Base-by-base conservation (phyloP, 2,329 filamentous ascomycete species). In the Alternaria postmessia region DNA sequence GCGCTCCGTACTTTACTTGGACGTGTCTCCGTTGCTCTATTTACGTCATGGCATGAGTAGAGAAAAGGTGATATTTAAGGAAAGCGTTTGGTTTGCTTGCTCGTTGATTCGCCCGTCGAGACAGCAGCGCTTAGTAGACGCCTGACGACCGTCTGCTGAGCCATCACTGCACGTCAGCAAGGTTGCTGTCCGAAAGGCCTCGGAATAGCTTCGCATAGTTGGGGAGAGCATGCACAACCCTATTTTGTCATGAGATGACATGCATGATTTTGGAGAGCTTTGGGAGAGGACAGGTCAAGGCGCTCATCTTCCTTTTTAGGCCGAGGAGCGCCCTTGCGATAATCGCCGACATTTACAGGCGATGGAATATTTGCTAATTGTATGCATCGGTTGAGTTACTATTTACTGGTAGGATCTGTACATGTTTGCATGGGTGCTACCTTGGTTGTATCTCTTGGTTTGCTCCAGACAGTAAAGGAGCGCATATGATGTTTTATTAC, bases 51-150 rank as follows among this genome's bases (percentile, higher is more conserved):
- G 22, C 5, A 39, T 22, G 7, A 3, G 18, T 2, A 22, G 20
- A 48, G 30, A 30, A 48, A 9, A 34, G 11, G 14, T 18, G 7
- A 20, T 22, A 22, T 36, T 24, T 34, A 11, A 16, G 5, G 38
- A 43, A 34, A 48, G 46, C 20, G 46, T 22, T n/a, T 24, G 18
- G 18, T 48, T 9, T 24, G 30, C 32, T 14, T 20, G 18, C 18
- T 48, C 18, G 7, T 7, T 36, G 30, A 36, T 24, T 48, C 28
- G 46, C 11, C 20, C 12, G 22, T 48, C 1, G 14, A 14, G 34
- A 54, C 32, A 24, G 32, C 26, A 32, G 55, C 55, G 48, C 55
- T 55, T 59, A 26, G 24, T 36, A 59, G 43, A 42, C 51, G 43
- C 57, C 51, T 28, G 43, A 39, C 38, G 36, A 42, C 42, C 24